Evolutionary conservation across 2,329 filamentous ascomycete species (phyloP), one percentile per base, ranked within the genome.

Genomic region (Pezicula radicicola): DNA sequence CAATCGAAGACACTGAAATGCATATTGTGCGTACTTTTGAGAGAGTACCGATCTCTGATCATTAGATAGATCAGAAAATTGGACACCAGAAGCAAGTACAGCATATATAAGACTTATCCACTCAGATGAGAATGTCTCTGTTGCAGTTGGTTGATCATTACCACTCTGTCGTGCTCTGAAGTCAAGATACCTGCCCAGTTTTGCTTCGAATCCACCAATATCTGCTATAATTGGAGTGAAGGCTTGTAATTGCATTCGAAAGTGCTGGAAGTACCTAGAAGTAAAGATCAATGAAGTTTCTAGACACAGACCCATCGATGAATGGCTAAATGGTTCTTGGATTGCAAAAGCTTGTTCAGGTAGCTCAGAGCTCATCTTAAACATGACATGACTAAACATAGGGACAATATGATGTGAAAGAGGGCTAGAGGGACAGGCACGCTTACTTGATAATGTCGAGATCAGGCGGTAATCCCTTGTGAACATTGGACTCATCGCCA

Each of bases 171-270:
- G 78, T 6, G 80, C 81, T 35, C 81, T 74, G 49, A 84, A 80
- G 54, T 84, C 81, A 2, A 85, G 71, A 56, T 84, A 84, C 13
- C 81, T 71, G 77, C 84, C 83, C 30, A 84, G 72, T 52, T 77
- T 78, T 8, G 78, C 76, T 59, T 85, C 81, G 18, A 85, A 73
- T 45, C 83, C 80, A 48, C 82, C 79, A 48, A 85, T 80, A 58
- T 84, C 81, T 53, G 83, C 75, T 18, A 85, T 79, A 50, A 85
- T 84, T 3, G 81, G 81, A 81, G 81, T 84, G 56, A 84, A 84
- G 1, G 79, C 79, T 39, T 85, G 81, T 2, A 80, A 77, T 18
- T 82, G 80, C 61, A 84, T 79, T 64, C 84, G 84, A 70, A 84
- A 85, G 1, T 79, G 79, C 28, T 78, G 75, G 62, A 85, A 85